These are phyloP conservation scores for Alternaria angustiovoidea DNA, from an alignment of 2,329 filamentous ascomycete species.

Conservation along the genomic window DNA sequence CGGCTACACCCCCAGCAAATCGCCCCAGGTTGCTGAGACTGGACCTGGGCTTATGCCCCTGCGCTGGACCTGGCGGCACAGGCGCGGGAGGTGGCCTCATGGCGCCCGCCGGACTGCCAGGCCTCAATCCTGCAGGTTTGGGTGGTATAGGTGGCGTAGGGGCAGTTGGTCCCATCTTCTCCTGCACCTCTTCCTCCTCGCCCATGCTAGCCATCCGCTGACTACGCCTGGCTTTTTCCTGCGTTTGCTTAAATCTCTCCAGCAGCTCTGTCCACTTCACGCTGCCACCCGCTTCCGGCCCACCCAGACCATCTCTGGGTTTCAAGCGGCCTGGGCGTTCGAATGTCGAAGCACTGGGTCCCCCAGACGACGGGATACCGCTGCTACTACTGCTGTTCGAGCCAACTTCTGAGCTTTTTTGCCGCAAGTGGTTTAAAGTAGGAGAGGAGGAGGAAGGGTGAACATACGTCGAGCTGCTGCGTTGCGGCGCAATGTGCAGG, in stretches of 20 bases:
- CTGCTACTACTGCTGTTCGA: constrained; percentile 36
- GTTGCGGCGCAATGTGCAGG: constrained; percentile 76
- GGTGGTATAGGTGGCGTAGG: constrained; percentile 38
- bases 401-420: constrained; percentile 53
- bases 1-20: constrained; percentile 54
- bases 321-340: constrained; percentile 72
- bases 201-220: constrained; percentile 62
- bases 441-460: constrained; percentile 39
- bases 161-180: constrained; percentile 36
- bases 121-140: constrained; percentile 31
- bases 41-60: constrained; percentile 48
- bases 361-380: constrained; percentile 32
- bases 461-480: constrained; percentile 75
- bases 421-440: constrained; percentile 51
- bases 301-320: constrained; percentile 59
- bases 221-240: constrained; percentile 80
- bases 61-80: constrained; percentile 24
- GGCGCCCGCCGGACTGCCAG: constrained; percentile 33
- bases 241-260: constrained; percentile 91
- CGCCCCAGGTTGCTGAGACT: constrained; percentile 56
- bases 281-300: constrained; percentile 70
- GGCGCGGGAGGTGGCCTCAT: constrained; percentile 31
- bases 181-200: constrained; percentile 43
- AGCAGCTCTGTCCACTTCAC: constrained; percentile 93
- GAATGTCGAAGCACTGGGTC: constrained; percentile 49